A percentile compares a stretch with the other conserved stretches of the same genome.
Evolutionary conservation across 345 rosid species (phyloP).

Genomic region (Hirschfeldia incana): DNA sequence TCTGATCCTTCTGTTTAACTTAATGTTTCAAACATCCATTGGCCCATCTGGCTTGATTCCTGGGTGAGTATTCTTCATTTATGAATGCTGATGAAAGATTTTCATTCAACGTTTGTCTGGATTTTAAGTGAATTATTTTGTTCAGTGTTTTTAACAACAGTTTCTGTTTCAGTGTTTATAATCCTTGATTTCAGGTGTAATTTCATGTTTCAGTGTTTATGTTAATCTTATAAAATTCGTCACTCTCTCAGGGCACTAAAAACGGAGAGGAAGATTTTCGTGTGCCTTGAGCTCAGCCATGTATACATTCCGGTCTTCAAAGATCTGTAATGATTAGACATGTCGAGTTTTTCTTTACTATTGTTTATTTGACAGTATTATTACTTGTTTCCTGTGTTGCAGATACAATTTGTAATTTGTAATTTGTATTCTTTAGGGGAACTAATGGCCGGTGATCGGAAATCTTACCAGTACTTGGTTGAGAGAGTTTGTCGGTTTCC

Average conservation of each 20-base stretch:
- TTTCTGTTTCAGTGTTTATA: too few species aligned
- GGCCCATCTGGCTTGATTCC: slow-evolving; percentile 83
- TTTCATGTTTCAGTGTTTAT: neutral
- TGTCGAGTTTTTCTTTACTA: neutral
- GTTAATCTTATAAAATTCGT: too few species aligned
- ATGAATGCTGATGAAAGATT: neutral
- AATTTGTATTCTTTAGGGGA: slow-evolving; percentile 85
- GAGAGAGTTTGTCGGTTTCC: slow-evolving; percentile 95
- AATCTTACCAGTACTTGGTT: slow-evolving; percentile 87
- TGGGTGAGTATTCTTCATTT: slow-evolving; percentile 54
- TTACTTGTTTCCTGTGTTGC: slow-evolving; percentile 36
- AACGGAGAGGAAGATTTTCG: neutral
- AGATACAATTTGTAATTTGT: slow-evolving; percentile 88
- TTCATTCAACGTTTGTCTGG: neutral
- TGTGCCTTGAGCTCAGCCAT: slow-evolving; percentile 66
- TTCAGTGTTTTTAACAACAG: too few species aligned
- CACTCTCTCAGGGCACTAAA: too few species aligned
- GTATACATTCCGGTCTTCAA: slow-evolving; percentile 85
- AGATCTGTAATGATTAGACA: slow-evolving; percentile 50
- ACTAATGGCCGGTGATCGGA: slow-evolving; percentile 75
- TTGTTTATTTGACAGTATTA: neutral
- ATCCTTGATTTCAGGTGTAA: too few species aligned
- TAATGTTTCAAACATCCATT: slow-evolving; percentile 96
- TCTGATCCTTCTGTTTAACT: slow-evolving; percentile 87
- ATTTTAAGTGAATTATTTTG: too few species aligned